Evolutionary conservation across 495 filamentous ascomycete genomes (phyloP).

Genomic region (Extremus antarcticus): DNA sequence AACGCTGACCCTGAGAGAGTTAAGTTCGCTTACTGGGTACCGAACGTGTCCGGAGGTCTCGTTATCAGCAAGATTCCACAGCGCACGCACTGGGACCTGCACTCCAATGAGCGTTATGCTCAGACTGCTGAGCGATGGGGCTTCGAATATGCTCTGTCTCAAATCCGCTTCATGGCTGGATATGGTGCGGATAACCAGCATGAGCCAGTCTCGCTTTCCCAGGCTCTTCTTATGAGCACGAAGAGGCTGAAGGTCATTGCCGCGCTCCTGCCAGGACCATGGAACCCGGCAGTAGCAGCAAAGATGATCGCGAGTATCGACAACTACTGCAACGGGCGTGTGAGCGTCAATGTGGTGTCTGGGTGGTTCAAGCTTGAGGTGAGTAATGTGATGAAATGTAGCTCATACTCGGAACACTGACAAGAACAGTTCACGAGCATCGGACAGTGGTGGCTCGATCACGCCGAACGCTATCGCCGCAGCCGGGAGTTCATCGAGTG

Average conservation of each 20-base stretch:
- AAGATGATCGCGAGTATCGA: slow-evolving; percentile 43
- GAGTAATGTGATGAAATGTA: background rate
- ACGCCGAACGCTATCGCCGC: slow-evolving; percentile 39
- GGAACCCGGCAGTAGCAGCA: slow-evolving; percentile 40
- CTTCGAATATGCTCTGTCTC: slow-evolving; percentile 40
- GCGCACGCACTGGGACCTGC: slow-evolving; percentile 35
- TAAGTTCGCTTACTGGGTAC: slow-evolving; percentile 39
- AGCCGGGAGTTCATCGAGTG: slow-evolving; percentile 39
- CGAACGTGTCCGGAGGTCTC: slow-evolving; percentile 40
- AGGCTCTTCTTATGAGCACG: slow-evolving; percentile 36
- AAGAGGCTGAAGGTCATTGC: slow-evolving; percentile 37
- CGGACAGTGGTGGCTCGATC: slow-evolving; percentile 43
- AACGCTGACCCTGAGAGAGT: slow-evolving; percentile 24
- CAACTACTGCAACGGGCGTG: slow-evolving; percentile 36
- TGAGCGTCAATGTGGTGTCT: slow-evolving; percentile 39
- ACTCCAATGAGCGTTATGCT: slow-evolving; percentile 36
- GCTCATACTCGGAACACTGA: background rate
- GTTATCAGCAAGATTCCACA: slow-evolving; percentile 41
- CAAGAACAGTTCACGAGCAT: slow-evolving; percentile 32
- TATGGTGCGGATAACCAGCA: slow-evolving; percentile 41
- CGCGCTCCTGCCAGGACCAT: slow-evolving; percentile 39
- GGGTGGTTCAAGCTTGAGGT: slow-evolving; percentile 42
- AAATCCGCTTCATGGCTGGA: slow-evolving; percentile 40
- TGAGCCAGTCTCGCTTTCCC: slow-evolving; percentile 40
- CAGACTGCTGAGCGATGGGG: slow-evolving; percentile 35